Evolutionary conservation across 2,329 filamentous ascomycete species (phyloP).

Genomic region (Daldinia sp.): DNA sequence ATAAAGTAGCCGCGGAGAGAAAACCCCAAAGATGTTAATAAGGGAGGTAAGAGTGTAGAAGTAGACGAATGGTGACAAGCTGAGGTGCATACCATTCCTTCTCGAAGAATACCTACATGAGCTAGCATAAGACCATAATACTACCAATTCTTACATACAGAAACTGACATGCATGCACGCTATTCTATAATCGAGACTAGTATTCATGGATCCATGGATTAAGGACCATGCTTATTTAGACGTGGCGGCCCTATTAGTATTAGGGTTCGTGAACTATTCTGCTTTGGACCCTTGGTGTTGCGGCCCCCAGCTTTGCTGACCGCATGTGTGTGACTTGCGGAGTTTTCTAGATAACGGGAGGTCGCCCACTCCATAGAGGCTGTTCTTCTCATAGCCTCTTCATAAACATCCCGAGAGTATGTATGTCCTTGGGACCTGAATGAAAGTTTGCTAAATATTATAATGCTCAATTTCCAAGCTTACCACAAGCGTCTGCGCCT

Average conservation of each 20-base stretch:
- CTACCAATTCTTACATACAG: slow-evolving; percentile 30
- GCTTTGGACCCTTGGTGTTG: slow-evolving; percentile 17
- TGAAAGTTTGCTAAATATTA: background rate
- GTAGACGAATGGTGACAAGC: slow-evolving; percentile 15
- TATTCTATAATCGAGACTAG: slow-evolving; percentile 23
- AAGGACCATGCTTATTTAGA: slow-evolving; percentile 20
- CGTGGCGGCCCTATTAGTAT: slow-evolving; percentile 27
- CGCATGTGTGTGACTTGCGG: slow-evolving; percentile 17
- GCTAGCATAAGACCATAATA: background rate
- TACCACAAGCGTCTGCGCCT: slow-evolving; percentile 2
- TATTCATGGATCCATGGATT: slow-evolving; percentile 1
- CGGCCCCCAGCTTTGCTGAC: slow-evolving; percentile 33
- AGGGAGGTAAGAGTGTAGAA: slow-evolving; percentile 1
- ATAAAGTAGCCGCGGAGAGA: slow-evolving; percentile 1
- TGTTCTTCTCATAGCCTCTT: background rate
- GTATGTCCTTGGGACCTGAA: background rate
- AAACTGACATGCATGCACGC: slow-evolving; percentile 17
- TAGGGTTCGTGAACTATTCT: slow-evolving; percentile 19
- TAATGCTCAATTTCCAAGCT: slow-evolving; percentile 8
- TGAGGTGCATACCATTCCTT: slow-evolving; percentile 21
- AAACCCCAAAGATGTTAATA: background rate
- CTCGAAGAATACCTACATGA: slow-evolving; percentile 24
- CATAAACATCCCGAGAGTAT: background rate
- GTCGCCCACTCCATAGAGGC: background rate
- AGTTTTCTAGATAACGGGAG: slow-evolving; percentile 11